These are phyloP conservation scores for Ophiostoma quercus DNA, from an alignment of 2,329 filamentous ascomycete species.

Conservation along the genomic window DNA sequence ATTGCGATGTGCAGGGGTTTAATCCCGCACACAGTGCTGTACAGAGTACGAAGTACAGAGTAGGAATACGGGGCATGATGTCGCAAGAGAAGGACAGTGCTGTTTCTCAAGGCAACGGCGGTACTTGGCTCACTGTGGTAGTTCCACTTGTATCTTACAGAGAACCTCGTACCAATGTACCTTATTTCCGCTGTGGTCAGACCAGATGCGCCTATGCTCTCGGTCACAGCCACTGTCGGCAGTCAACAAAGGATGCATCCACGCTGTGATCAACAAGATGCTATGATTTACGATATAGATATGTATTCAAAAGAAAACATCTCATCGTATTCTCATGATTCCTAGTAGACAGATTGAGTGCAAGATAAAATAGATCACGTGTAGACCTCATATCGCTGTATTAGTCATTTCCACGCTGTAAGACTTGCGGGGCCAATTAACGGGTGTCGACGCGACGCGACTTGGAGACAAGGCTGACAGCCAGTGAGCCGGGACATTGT, in stretches of 20 bases:
- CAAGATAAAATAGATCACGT: not conserved
- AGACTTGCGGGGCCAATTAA: slow-evolving; percentile 1
- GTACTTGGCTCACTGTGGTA: not conserved
- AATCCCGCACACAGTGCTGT: not conserved
- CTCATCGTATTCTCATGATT: too few relatives aligned
- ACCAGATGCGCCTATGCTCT: not conserved
- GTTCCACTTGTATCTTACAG: not conserved
- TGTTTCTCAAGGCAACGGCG: not conserved
- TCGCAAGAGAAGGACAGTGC: not conserved
- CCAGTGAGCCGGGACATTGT: not conserved
- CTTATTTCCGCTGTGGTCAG: not conserved
- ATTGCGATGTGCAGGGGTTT: slow-evolving; percentile 1
- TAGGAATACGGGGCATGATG: not conserved
- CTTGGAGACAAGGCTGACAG: slow-evolving; percentile 6
- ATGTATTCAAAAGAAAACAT: too few relatives aligned
- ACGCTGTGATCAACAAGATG: not conserved
- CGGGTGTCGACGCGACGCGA: slow-evolving; percentile 8
- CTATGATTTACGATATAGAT: not conserved
- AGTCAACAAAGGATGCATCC: not conserved
- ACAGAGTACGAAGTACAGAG: too few relatives aligned
- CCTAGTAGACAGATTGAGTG: not conserved
- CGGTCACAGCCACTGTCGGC: not conserved
- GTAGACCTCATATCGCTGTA: not conserved
- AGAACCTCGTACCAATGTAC: not conserved
- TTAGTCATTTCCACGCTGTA: slow-evolving; percentile 6